These are phyloP conservation scores for Phaeosphaeria sp. DNA, from an alignment of 2,329 filamentous ascomycete genomes.

Conservation along the genomic window DNA sequence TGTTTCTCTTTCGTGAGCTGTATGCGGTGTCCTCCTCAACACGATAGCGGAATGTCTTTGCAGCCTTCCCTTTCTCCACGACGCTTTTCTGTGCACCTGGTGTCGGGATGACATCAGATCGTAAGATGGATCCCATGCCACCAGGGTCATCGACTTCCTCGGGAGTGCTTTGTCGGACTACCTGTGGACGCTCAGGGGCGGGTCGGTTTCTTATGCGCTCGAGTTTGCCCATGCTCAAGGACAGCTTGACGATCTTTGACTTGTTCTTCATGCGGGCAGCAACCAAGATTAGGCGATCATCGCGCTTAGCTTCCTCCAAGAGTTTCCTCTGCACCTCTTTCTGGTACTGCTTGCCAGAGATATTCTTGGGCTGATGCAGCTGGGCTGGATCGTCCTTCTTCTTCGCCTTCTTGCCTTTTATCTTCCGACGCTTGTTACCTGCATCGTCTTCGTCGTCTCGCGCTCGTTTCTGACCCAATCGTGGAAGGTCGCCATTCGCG, in stretches of 20 bases:
- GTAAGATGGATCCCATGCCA: conserved; percentile 39
- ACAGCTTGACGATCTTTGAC: conserved; percentile 52
- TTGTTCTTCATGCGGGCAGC: conserved; percentile 54
- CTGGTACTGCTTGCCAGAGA: conserved; percentile 55
- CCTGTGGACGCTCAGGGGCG: conserved; percentile 28
- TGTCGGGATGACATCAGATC: conserved; percentile 43
- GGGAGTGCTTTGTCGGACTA: conserved; percentile 20
- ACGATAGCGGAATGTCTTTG: conserved; percentile 44
- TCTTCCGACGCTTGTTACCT: conserved; percentile 17
- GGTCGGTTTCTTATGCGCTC: conserved; percentile 44
- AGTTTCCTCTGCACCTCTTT: conserved; percentile 55
- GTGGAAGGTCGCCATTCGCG: conserved; percentile 35
- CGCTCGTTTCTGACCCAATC: conserved; percentile 40
- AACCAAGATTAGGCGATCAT: conserved; percentile 55
- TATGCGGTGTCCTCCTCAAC: conserved; percentile 52
- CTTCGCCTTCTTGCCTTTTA: conserved; percentile 39
- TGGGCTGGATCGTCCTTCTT: conserved; percentile 47
- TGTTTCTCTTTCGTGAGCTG: conserved; percentile 37
- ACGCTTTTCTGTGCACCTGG: conserved; percentile 16
- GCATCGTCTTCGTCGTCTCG: conserved; percentile 39
- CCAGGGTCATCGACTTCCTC: conserved; percentile 32
- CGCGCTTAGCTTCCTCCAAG: conserved; percentile 49
- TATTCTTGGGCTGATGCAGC: conserved; percentile 47
- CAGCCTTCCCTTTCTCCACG: conserved; percentile 37
- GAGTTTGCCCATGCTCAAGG: conserved; percentile 45